Evolutionary conservation across 2,329 filamentous ascomycete species (phyloP).

Genomic region (Alternaria sp.): DNA sequence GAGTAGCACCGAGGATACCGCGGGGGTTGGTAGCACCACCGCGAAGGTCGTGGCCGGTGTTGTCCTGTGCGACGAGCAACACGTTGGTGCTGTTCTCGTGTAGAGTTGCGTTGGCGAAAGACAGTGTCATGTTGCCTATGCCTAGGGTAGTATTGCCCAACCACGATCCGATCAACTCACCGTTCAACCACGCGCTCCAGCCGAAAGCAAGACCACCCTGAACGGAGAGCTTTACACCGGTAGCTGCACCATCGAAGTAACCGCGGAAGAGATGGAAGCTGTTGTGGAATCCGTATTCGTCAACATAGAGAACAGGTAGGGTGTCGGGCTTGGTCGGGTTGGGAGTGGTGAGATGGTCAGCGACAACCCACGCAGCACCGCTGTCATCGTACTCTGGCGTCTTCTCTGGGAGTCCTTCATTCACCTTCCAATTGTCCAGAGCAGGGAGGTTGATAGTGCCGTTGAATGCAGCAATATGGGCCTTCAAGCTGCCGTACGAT

Average conservation of each 20-base stretch:
- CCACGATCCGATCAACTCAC: slow-evolving; percentile 64
- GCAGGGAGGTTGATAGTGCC: slow-evolving; percentile 50
- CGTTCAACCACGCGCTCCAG: slow-evolving; percentile 67
- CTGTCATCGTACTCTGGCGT: slow-evolving; percentile 55
- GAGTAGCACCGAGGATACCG: slow-evolving; percentile 63
- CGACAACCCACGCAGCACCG: slow-evolving; percentile 55
- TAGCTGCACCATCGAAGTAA: slow-evolving; percentile 51
- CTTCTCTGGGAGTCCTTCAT: slow-evolving; percentile 61
- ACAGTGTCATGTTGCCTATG: slow-evolving; percentile 54
- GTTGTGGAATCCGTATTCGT: slow-evolving; percentile 56
- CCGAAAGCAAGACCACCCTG: slow-evolving; percentile 65
- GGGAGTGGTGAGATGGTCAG: slow-evolving; percentile 50
- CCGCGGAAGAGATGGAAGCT: slow-evolving; percentile 55
- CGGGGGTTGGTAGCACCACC: slow-evolving; percentile 59
- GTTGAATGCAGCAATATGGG: slow-evolving; percentile 37
- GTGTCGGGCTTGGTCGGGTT: slow-evolving; percentile 52
- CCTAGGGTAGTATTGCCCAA: slow-evolving; percentile 58
- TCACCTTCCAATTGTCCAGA: slow-evolving; percentile 58
- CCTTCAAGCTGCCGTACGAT: slow-evolving; percentile 50
- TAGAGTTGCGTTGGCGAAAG: slow-evolving; percentile 61
- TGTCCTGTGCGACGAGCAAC: slow-evolving; percentile 66
- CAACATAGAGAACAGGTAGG: slow-evolving; percentile 53
- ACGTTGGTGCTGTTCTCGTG: slow-evolving; percentile 54
- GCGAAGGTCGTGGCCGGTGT: slow-evolving; percentile 67
- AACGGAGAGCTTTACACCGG: slow-evolving; percentile 60